Evolutionary conservation across 345 rosid species (phyloP).

Genomic region (Ceriops tagal): DNA sequence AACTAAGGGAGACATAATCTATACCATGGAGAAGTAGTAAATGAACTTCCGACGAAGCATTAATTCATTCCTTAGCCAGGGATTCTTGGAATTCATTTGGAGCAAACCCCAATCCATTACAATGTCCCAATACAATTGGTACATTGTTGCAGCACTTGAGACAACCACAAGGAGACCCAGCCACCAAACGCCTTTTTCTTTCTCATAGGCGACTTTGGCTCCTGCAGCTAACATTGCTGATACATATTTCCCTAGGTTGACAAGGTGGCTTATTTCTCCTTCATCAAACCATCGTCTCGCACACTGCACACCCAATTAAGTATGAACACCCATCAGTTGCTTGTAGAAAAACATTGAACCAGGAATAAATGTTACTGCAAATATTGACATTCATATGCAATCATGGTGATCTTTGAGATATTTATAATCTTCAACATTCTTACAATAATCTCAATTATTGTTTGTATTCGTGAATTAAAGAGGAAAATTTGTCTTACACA

Average conservation of each 20-base stretch:
- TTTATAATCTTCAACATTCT: too few species aligned
- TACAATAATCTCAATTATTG: too few species aligned
- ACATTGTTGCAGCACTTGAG: constrained; percentile 80
- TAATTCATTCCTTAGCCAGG: constrained; percentile 94
- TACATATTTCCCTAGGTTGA: constrained; percentile 88
- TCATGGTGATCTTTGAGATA: too few species aligned
- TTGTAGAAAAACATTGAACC: too few species aligned
- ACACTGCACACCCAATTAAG: constrained; percentile 47
- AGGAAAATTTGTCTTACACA: too few species aligned
- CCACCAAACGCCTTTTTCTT: constrained; percentile 56
- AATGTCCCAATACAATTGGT: constrained; percentile 97
- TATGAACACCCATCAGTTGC: not conserved
- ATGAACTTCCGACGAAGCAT: constrained; percentile 78
- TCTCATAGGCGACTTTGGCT: constrained; percentile 84
- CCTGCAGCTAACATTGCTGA: constrained; percentile 98
- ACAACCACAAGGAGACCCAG: constrained; percentile 62
- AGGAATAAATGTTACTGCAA: too few species aligned
- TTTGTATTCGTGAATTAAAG: too few species aligned
- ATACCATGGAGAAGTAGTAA: constrained; percentile 95
- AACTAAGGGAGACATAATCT: not conserved
- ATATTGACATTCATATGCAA: too few species aligned
- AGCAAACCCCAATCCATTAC: constrained; percentile 98
- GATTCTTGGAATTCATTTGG: constrained; percentile 76
- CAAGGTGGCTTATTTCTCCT: constrained; percentile 64
- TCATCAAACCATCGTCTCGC: constrained; percentile 96